phyloP scores from a whole-genome alignment of 345 rosid species.

The Moricandia arvensis region DNA sequence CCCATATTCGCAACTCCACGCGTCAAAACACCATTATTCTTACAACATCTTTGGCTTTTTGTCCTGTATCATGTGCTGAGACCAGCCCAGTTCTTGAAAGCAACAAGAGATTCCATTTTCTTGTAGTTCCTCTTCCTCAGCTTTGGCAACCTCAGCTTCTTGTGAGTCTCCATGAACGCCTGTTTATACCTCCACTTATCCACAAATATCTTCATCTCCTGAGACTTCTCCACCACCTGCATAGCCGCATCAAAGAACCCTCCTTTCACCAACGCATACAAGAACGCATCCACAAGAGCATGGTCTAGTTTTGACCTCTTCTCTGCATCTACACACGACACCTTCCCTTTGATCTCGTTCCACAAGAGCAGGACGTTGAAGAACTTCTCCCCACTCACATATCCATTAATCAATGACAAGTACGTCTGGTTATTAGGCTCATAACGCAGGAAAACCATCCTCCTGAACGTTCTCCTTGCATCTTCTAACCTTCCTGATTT shows the following conservation, averaged over 20 bases:
- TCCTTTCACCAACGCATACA: slow-evolving; percentile 87
- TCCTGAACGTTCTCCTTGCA: slow-evolving; percentile 84
- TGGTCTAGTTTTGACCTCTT: slow-evolving; percentile 58
- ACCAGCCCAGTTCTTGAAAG: slow-evolving; percentile 98
- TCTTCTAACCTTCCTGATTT: slow-evolving; percentile 85
- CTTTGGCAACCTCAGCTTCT: slow-evolving; percentile 85
- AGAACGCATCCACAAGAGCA: slow-evolving; percentile 79
- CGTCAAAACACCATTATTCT: slow-evolving; percentile 16
- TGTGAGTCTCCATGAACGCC: slow-evolving; percentile 94
- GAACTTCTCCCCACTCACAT: slow-evolving; percentile 72
- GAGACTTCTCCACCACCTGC: slow-evolving; percentile 93
- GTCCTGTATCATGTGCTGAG: slow-evolving; percentile 55
- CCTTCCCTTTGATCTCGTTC: slow-evolving; percentile 81
- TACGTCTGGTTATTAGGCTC: slow-evolving; percentile 87
- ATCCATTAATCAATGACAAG: slow-evolving; percentile 81
- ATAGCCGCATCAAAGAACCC: slow-evolving; percentile 95
- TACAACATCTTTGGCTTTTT: slow-evolving; percentile 10
- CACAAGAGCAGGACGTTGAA: slow-evolving; percentile 71
- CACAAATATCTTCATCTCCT: slow-evolving; percentile 83
- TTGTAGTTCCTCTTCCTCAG: slow-evolving; percentile 77
- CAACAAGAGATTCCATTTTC: slow-evolving; percentile 90
- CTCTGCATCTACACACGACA: slow-evolving; percentile 50
- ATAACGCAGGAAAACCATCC: slow-evolving; percentile 76
- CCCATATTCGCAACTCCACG: slow-evolving; percentile 18
- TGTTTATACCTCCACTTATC: slow-evolving; percentile 98